phyloP scores from a whole-genome alignment of 2,329 filamentous ascomycete species.

The Penicillium sp. region DNA sequence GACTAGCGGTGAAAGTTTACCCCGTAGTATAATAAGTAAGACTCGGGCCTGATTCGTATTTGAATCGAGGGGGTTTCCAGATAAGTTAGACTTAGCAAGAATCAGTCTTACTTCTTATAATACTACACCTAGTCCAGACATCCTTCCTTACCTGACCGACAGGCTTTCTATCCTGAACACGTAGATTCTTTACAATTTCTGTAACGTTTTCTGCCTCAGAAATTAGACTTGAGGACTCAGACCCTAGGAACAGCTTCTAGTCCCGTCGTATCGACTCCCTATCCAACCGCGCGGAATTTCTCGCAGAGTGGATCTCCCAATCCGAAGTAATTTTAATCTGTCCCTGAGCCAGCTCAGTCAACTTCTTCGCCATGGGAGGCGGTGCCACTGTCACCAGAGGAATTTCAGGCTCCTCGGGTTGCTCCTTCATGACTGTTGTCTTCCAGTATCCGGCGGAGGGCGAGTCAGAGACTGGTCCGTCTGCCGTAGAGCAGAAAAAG shows the following conservation, averaged over 20 bases:
- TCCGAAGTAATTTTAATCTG: slow-evolving; percentile 23
- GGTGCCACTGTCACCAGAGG: slow-evolving; percentile 13
- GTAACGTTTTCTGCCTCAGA: too few species aligned
- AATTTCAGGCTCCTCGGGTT: slow-evolving; percentile 13
- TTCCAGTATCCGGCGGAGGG: slow-evolving; percentile 12
- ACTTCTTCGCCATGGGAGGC: slow-evolving; percentile 13
- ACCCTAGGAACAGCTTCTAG: background rate
- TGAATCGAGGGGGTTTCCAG: too few species aligned
- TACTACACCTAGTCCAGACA: too few species aligned
- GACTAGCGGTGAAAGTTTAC: too few species aligned
- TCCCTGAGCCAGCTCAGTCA: slow-evolving; percentile 15
- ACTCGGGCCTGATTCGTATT: too few species aligned
- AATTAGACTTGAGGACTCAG: too few species aligned
- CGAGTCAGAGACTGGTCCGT: background rate
- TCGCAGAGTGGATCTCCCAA: slow-evolving; percentile 25
- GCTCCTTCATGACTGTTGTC: slow-evolving; percentile 6
- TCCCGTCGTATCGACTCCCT: slow-evolving; percentile 13
- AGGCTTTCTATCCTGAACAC: too few species aligned
- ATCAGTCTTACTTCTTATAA: too few species aligned
- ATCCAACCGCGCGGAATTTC: slow-evolving; percentile 20
- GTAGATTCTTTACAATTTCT: too few species aligned
- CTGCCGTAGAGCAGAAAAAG: slow-evolving; percentile 1
- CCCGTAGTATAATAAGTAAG: too few species aligned
- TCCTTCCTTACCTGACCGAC: too few species aligned
- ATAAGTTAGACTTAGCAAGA: too few species aligned